These are phyloP conservation scores for Thermothelomyces thermophilus DNA, from an alignment of 2,329 filamentous ascomycete genomes.

Conservation along the genomic window DNA sequence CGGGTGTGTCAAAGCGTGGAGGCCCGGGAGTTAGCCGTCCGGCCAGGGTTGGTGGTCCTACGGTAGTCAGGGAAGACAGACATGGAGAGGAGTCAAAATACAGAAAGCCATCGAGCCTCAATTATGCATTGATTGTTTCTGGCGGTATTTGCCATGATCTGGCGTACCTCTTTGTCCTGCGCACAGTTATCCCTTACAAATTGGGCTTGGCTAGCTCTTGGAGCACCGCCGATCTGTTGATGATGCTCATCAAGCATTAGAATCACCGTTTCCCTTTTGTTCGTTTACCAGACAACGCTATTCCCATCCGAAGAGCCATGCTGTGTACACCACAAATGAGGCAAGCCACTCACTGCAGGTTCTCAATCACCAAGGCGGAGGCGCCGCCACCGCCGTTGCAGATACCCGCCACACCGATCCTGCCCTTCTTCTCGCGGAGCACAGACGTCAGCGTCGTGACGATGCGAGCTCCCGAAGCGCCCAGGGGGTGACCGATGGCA, in stretches of 20 bases:
- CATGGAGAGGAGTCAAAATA: background rate
- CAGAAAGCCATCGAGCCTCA: background rate
- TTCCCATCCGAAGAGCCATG: background rate
- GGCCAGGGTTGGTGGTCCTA: too few species aligned
- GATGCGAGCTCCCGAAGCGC: slow-evolving; percentile 89
- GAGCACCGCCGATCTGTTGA: slow-evolving; percentile 14
- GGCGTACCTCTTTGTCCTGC: background rate
- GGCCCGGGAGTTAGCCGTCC: slow-evolving; percentile 28
- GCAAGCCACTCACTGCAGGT: slow-evolving; percentile 42
- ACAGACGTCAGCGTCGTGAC: slow-evolving; percentile 84
- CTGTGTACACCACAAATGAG: slow-evolving; percentile 7
- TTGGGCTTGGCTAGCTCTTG: slow-evolving; percentile 13
- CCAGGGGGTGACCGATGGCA: slow-evolving; percentile 90
- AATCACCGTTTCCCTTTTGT: slow-evolving; percentile 8
- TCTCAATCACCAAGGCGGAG: slow-evolving; percentile 87
- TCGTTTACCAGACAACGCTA: slow-evolving; percentile 12
- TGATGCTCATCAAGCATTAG: slow-evolving; percentile 13
- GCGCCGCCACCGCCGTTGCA: slow-evolving; percentile 98
- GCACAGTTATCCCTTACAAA: slow-evolving; percentile 15
- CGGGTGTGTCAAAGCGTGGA: slow-evolving; percentile 52
- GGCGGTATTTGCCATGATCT: background rate
- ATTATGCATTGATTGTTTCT: background rate
- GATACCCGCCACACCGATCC: slow-evolving; percentile 89
- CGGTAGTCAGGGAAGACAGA: too few species aligned
- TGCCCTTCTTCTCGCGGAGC: slow-evolving; percentile 81